Evolutionary conservation across 1,284 basidiomycete species (phyloP), one percentile per base, ranked within the genome.

Genomic region (Ustilago lituana): DNA sequence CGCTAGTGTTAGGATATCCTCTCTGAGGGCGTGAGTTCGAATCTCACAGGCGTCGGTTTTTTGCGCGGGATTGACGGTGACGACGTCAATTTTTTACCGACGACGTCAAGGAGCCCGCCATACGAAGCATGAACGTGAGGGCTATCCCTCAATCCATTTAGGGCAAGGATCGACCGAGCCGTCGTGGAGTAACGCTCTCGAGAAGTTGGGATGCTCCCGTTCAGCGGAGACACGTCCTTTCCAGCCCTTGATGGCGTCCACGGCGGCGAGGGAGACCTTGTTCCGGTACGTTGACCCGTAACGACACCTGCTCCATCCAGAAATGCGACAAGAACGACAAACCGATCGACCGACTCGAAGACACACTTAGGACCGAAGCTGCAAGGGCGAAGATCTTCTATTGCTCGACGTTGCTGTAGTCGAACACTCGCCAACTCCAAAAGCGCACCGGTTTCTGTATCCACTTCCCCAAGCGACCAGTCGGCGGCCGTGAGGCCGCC

Each of bases 11-110:
- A 69, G 66, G 66, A 69, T 69, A 70, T 70, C 67, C 67, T 70
- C 67, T 70, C 43, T 70, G 67, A 70, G 67, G 67, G 67, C 67
- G 62, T 54, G 67, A 70, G 67, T 70, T 70, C 67, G 67, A 70
- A 70, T 70, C 67, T 70, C 67, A 54, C 62, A 70, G 67, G 67
- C 48, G 67, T 70, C 66, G 58, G 19, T 38, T 51, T 44, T 35
- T 49, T 52, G 23, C 15, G 12, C 22, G 39, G 12, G 19, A 26
- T 37, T 37, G 45, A 19, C 37, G 17, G 38, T 47, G 50, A 52
- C 40, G 33, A 41, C 23, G 33, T 11, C 41, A 53, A 45, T 14
- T 40, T 54, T 45, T 54, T 54, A 43, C 40, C 40, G 11, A 38
- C 41, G 50, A 52, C 40, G 40, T 44, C 41, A 53, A 45, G 37